Base-by-base conservation (phyloP, 176 grass and related monocot species). In the Themeda triandra region DNA sequence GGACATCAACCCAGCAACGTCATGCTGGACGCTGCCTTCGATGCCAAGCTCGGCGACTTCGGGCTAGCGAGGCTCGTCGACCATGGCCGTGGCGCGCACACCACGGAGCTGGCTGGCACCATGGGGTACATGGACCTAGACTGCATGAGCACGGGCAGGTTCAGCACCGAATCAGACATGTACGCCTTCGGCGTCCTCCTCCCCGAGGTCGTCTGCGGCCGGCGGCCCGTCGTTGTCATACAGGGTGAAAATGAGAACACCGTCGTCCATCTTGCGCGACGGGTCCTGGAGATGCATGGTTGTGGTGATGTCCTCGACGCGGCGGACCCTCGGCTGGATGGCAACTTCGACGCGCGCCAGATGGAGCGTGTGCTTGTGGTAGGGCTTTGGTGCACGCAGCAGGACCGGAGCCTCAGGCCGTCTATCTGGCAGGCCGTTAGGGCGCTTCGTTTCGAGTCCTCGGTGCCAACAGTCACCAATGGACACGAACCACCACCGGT, bases 1-100 rank as follows among this genome's bases (percentile, higher is more conserved):
- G 42, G 66, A 82, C 73, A 82, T 86, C 88, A 90, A 27, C 88
- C 88, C 0, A 90, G 83, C 79, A 78, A 86, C 21, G n/a, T 90
- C 6, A 79, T 90, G 79, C 44, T 86, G 1, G 88, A 90, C 11
- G 53, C 73, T 0, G 8, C 72, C 0, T 86, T 82, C 83, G 31
- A 48, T 6, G 78, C 88, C 54, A 89, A 86, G 78, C 78, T 89
- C 49, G 88, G 83, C 1, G 88, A 86, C 78, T 89, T 86, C 21
- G 71, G 88, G 14, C 71, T 89, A 0, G 88, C 88, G 0, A 70
- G 88, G 65, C 83, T 89, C 0, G 78, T 82, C 41, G 83, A 89
- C 78, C 88, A 89, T 0, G 78, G 65, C 40, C 71, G 71, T 0
- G 56, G 32, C 0, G 78, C 80, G 1, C 73, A 88, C 53, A 83